Conservation (phyloP, 2,329 filamentous ascomycete species). For the Xylariaceae sp. region DNA sequence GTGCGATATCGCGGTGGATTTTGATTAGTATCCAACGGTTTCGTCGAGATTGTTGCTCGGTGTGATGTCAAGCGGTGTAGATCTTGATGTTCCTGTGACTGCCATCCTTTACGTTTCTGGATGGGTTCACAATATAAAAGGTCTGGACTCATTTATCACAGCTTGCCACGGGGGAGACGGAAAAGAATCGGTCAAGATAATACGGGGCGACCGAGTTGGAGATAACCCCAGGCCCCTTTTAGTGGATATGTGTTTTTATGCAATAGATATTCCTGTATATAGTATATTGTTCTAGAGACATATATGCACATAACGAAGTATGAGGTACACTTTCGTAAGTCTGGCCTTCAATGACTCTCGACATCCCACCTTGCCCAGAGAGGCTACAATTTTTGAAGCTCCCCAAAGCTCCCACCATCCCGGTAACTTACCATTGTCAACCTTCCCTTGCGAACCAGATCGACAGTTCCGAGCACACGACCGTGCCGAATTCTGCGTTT, state of each 20-base stretch:
- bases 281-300: no score
- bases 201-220: no score
- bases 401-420: constrained; percentile 33
- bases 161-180: no score
- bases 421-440: constrained; percentile 18
- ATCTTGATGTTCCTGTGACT: background rate
- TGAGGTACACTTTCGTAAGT: background rate
- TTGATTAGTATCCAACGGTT: no score
- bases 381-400: constrained; percentile 49
- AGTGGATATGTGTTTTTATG: background rate
- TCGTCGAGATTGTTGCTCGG: no score
- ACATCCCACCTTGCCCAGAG: constrained; percentile 16
- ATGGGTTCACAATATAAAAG: background rate
- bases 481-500: background rate
- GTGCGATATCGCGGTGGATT: no score
- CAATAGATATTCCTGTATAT: no score
- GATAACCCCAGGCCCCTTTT: background rate
- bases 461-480: background rate
- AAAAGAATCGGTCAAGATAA: no score
- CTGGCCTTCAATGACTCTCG: constrained; percentile 6
- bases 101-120: background rate
- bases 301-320: background rate
- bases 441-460: constrained; percentile 5
- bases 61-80: background rate
- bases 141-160: no score